Evolutionary conservation across 257 asterid species (phyloP).

Genomic region (Apocynum venetum): DNA sequence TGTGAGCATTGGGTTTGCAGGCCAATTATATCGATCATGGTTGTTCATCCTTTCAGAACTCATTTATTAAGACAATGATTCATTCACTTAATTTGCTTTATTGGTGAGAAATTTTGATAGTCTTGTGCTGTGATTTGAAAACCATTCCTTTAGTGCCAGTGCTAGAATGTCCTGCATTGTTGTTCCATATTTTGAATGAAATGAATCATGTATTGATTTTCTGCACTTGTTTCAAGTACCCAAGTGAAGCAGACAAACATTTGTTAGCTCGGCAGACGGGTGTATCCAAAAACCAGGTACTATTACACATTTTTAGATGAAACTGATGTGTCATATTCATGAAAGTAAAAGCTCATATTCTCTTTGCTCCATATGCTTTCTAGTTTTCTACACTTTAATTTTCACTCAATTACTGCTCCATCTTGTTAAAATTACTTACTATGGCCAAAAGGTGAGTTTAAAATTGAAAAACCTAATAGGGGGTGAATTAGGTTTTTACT

Average conservation of each 20-base stretch:
- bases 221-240: slow-evolving; percentile 49
- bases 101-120: too few species aligned
- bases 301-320: slow-evolving; percentile 20
- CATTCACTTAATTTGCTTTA: too few species aligned
- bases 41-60: too few species aligned
- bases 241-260: slow-evolving; percentile 94
- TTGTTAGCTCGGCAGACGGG: slow-evolving; percentile 92
- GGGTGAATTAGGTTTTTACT: too few species aligned
- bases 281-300: slow-evolving; percentile 88
- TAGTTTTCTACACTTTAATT: background rate
- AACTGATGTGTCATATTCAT: slow-evolving; percentile 32
- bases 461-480: too few species aligned
- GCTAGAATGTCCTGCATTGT: slow-evolving; percentile 11
- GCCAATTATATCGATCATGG: too few species aligned
- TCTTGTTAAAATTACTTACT: too few species aligned
- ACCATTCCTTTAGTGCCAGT: background rate
- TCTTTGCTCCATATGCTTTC: slow-evolving; percentile 9
- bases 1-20: too few species aligned
- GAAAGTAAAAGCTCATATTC: slow-evolving; percentile 31
- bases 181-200: slow-evolving; percentile 10
- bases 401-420: too few species aligned
- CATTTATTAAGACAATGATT: too few species aligned
- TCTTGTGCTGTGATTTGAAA: too few species aligned
- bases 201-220: background rate
- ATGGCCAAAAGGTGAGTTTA: too few species aligned